phyloP scores from a whole-genome alignment of 495 filamentous ascomycete genomes.

The Evernia prunastri region DNA sequence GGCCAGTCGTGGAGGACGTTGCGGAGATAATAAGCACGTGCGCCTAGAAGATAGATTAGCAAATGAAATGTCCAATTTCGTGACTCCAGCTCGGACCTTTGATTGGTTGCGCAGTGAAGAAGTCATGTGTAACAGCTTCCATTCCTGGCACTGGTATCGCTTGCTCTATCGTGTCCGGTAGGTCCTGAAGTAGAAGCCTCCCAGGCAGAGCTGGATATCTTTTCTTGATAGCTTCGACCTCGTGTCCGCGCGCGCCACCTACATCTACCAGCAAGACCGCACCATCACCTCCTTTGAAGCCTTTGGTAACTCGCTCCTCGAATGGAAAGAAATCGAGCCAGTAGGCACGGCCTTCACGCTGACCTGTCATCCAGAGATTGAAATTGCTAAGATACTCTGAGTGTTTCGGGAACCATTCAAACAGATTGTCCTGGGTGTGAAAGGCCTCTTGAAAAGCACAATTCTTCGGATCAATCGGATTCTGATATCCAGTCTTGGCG shows the following conservation, averaged over 20 bases:
- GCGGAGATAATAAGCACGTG: constrained; percentile 46
- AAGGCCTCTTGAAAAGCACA: constrained; percentile 32
- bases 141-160: constrained; percentile 36
- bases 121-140: constrained; percentile 38
- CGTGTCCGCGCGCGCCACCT: background rate
- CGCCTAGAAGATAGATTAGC: constrained; percentile 23
- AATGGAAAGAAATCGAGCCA: background rate
- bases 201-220: constrained; percentile 28
- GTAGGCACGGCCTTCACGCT: background rate
- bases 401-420: background rate
- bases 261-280: background rate
- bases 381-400: background rate
- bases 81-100: no score
- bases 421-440: constrained; percentile 19
- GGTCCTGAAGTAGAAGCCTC: constrained; percentile 29
- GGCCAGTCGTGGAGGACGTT: constrained; percentile 44
- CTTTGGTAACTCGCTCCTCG: background rate
- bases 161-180: constrained; percentile 3
- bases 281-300: no score
- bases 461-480: constrained; percentile 31
- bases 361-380: background rate
- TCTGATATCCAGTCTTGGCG: constrained; percentile 34
- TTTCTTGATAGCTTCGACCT: background rate
- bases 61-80: no score
- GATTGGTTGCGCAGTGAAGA: constrained; percentile 41